phyloP scores from a whole-genome alignment of 805 yeast species.

The Candida hungchunana region DNA sequence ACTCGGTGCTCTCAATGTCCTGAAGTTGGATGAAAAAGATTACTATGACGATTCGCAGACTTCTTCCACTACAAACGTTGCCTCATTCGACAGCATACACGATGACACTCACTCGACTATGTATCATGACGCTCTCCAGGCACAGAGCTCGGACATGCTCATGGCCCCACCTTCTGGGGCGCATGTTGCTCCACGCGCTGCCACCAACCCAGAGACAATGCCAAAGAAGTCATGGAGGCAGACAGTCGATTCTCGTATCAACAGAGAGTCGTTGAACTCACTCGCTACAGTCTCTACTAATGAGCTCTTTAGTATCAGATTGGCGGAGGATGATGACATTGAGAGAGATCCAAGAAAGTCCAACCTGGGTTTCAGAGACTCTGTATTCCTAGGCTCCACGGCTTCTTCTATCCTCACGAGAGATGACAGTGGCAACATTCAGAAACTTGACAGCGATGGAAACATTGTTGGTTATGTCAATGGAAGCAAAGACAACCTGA shows the following conservation, averaged over 20 bases:
- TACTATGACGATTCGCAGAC: conserved; percentile 33
- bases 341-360: conserved; percentile 41
- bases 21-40: conserved; percentile 43
- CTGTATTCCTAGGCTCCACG: conserved; percentile 32
- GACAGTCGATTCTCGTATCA: conserved; percentile 26
- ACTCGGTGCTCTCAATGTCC: conserved; percentile 46
- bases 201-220: conserved; percentile 15
- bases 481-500: conserved; percentile 5
- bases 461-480: conserved; percentile 22
- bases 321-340: conserved; percentile 56
- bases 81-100: conserved; percentile 27
- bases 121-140: conserved; percentile 36
- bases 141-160: conserved; percentile 38
- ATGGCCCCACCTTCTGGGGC: conserved; percentile 22
- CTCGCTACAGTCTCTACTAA: conserved; percentile 83
- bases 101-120: conserved; percentile 28
- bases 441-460: conserved; percentile 27
- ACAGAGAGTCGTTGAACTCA: conserved; percentile 66
- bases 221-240: conserved; percentile 60
- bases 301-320: conserved; percentile 72
- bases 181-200: conserved; percentile 3
- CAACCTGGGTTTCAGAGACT: conserved; percentile 36
- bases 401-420: conserved; percentile 25
- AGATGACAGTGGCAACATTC: conserved; percentile 28
- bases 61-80: conserved; percentile 51